phyloP scores from a whole-genome alignment of 495 filamentous ascomycete genomes.

The Neurospora sp. region DNA sequence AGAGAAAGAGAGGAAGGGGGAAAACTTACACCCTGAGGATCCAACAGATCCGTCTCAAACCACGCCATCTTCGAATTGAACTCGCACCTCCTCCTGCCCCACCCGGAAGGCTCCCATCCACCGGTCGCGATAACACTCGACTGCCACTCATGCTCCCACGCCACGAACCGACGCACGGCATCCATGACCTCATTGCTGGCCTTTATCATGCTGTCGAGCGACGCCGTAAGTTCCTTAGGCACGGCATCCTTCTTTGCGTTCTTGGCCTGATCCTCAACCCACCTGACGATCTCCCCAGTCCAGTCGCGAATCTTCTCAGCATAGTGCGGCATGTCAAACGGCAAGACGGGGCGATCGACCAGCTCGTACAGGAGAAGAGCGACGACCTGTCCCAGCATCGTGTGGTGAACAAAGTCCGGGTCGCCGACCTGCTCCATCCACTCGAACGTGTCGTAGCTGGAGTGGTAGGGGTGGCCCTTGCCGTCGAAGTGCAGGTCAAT shows the following conservation, averaged over 20 bases:
- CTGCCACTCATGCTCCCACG: constrained; percentile 66
- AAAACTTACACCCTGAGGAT: constrained; percentile 62
- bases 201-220: constrained; percentile 48
- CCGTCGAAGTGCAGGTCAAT: constrained; percentile 78
- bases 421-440: constrained; percentile 76
- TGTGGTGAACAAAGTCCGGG: constrained; percentile 75
- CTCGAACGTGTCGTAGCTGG: constrained; percentile 80
- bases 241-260: constrained; percentile 8
- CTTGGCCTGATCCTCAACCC: constrained; percentile 46
- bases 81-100: constrained; percentile 52
- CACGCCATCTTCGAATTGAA: constrained; percentile 63
- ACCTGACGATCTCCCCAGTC: constrained; percentile 54
- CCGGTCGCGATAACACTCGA: constrained; percentile 50
- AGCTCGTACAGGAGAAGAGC: constrained; percentile 78
- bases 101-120: constrained; percentile 57
- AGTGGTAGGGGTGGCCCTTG: constrained; percentile 60
- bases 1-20: background rate
- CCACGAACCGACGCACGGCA: constrained; percentile 54
- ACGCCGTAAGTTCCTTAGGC: constrained; percentile 18
- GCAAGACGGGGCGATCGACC: constrained; percentile 66
- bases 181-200: constrained; percentile 50
- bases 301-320: constrained; percentile 50
- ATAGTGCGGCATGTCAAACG: constrained; percentile 64
- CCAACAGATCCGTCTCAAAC: constrained; percentile 78
- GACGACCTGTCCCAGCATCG: constrained; percentile 66